Evolutionary conservation across 2,329 filamentous ascomycete genomes (phyloP), one percentile per base, ranked within the genome.

Genomic region (Cytospora chrysosperma): DNA sequence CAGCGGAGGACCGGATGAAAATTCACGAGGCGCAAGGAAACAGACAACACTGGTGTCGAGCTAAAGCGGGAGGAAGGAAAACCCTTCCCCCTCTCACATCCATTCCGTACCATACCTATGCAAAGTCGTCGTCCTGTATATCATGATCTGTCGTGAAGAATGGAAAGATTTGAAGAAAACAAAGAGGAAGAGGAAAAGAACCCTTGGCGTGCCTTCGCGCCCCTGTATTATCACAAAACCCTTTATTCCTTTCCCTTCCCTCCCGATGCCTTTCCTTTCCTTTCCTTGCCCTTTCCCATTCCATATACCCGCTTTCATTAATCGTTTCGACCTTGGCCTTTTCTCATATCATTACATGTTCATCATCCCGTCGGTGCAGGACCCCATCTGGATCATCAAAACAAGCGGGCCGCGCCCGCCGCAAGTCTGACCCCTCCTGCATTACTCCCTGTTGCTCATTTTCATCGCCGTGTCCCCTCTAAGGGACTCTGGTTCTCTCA

Each of bases 381-480:
- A 32, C 52, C 32, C 34, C n/a, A 47, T 24, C 37, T 30, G 19
- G 49, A 19, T 9, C n/a, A 47, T 24, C 37, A 24, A 24, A 34
- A 19, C 10, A 27, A 27, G 43, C 2, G 15, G 54, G 56, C 32
- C 57, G 27, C 28, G 34, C 56, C 52, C 54, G 30, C 40, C 56
- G 59, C 56, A 65, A 26, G 63, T 57, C 34, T 56, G 52, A 59
- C 60, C 62, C 53, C 56, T 59, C 54, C 27, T 40, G 4, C 17
- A 47, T 26, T 49, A 40, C 56, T 34, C n/a, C 56, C 55, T 32
- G 24, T 19, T 54, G 27, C 8, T 30, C 30, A 17, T 43, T 19
- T 26, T 27, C 32, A 52, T n/a, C n/a, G 21, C 55, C 54, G 1
- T 47, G 21, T 13, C 40, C 53, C 24, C 19, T 56, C 21, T 13